A percentile compares a stretch with the other conserved stretches of the same genome.
phyloP scores from a whole-genome alignment of 192 early-diverging fungal species.

The Coemansia sp. region DNA sequence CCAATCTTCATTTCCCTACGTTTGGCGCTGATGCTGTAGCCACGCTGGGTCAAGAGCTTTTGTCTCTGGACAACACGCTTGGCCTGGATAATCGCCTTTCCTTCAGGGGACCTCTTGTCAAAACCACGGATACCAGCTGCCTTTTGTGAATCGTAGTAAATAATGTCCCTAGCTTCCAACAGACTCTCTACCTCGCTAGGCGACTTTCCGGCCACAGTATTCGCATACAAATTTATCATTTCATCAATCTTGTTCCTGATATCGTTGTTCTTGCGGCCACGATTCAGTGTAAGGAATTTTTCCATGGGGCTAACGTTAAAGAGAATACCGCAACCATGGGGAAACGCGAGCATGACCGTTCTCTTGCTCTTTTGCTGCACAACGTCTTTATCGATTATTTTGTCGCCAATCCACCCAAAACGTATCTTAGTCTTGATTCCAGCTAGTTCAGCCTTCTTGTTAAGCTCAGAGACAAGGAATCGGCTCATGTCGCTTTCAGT shows the following conservation, averaged over 20 bases:
- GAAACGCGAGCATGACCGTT: not conserved
- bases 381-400: not conserved
- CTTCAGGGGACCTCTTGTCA: conserved; percentile 3
- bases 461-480: not conserved
- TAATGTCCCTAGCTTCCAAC: not conserved
- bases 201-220: no score
- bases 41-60: conserved; percentile 1
- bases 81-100: not conserved
- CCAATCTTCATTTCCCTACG: not conserved
- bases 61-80: not conserved
- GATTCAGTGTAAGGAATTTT: not conserved
- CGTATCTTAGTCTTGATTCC: not conserved
- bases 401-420: not conserved
- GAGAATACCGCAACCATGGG: not conserved
- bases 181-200: not conserved
- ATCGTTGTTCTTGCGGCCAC: not conserved
- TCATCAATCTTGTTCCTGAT: not conserved
- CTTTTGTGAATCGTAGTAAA: not conserved
- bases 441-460: not conserved
- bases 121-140: not conserved
- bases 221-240: not conserved
- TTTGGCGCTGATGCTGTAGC: not conserved
- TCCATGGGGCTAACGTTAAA: not conserved
- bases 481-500: not conserved
- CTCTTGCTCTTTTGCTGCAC: not conserved